Conservation (phyloP, 1,139 yeast species). For the Hyphopichia burtonii region DNA sequence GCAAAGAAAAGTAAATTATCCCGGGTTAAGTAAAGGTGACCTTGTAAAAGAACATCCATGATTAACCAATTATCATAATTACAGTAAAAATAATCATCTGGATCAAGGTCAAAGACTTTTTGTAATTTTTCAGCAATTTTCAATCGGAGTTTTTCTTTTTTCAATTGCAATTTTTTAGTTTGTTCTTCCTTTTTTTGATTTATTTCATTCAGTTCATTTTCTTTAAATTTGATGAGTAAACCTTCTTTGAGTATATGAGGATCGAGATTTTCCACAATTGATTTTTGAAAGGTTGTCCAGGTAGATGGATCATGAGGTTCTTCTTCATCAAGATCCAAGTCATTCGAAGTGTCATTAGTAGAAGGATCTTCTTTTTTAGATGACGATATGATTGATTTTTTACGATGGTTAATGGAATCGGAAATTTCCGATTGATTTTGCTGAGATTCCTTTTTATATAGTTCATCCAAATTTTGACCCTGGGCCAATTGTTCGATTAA, state of each 20-base stretch:
- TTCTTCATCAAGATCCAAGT: conserved; percentile 1
- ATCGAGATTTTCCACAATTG: conserved; percentile 34
- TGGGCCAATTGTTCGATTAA: conserved; percentile 2
- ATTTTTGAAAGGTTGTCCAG: conserved; percentile 32
- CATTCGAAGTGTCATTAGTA: no score
- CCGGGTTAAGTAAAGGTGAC: conserved; percentile 73
- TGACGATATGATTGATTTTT: not conserved
- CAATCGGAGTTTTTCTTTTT: conserved; percentile 19
- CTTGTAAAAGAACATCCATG: conserved; percentile 80
- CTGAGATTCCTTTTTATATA: conserved; percentile 6
- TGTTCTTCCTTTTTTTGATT: conserved; percentile 7
- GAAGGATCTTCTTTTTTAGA: not conserved
- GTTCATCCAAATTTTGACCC: conserved; percentile 5
- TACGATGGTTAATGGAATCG: not conserved
- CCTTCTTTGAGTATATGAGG: conserved; percentile 23
- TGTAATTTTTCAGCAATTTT: conserved; percentile 39
- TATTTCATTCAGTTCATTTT: conserved; percentile 7
- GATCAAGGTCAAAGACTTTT: conserved; percentile 38
- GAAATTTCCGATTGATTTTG: conserved; percentile 1
- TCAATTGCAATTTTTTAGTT: conserved; percentile 10
- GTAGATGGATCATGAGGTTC: conserved; percentile 2
- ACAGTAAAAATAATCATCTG: conserved; percentile 51
- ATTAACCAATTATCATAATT: conserved; percentile 78
- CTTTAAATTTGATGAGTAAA: conserved; percentile 17
- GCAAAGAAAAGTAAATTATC: conserved; percentile 74